Percentiles rank a stretch among this genome's conserved stretches.
Conservation (phyloP, 306 rosid genomes). For the Biancaea sappan region DNA sequence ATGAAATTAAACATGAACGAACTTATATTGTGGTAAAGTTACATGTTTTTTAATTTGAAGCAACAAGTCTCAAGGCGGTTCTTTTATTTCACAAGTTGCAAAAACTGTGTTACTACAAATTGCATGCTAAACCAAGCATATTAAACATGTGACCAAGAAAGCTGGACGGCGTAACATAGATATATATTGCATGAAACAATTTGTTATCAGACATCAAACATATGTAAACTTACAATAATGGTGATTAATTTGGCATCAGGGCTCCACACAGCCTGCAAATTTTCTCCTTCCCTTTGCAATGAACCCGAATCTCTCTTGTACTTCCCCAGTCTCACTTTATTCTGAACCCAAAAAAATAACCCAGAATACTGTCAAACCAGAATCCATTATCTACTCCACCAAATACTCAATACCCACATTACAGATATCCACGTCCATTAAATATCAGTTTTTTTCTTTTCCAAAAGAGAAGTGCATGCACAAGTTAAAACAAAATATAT, state of each 20-base stretch:
- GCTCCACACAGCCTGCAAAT: slow-evolving; percentile 95
- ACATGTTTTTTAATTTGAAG: background rate
- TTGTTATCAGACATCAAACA: background rate
- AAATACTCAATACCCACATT: slow-evolving; percentile 35
- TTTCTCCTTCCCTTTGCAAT: slow-evolving; percentile 81
- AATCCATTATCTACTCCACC: slow-evolving; percentile 20
- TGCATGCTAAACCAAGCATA: slow-evolving; percentile 9
- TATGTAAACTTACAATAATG: slow-evolving; percentile 61
- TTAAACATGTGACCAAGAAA: background rate
- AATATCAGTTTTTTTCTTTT: slow-evolving; percentile 29
- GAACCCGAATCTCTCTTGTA: slow-evolving; percentile 87
- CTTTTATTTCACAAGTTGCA: slow-evolving; percentile 15
- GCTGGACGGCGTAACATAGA: background rate
- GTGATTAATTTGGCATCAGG: slow-evolving; percentile 88
- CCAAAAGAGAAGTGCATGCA: background rate
- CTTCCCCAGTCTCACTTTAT: slow-evolving; percentile 91
- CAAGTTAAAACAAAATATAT: slow-evolving; percentile 1
- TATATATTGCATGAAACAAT: slow-evolving; percentile 19
- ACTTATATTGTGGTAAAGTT: background rate
- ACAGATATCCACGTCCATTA: slow-evolving; percentile 23
- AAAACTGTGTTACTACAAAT: background rate
- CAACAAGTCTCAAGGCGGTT: slow-evolving; percentile 3
- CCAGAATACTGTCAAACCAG: slow-evolving; percentile 45
- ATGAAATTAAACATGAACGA: background rate
- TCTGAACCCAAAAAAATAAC: slow-evolving; percentile 53